Evolutionary conservation across 129 eudicot species (phyloP), one percentile per base, ranked within the genome.

Genomic region (Arctium minus): DNA sequence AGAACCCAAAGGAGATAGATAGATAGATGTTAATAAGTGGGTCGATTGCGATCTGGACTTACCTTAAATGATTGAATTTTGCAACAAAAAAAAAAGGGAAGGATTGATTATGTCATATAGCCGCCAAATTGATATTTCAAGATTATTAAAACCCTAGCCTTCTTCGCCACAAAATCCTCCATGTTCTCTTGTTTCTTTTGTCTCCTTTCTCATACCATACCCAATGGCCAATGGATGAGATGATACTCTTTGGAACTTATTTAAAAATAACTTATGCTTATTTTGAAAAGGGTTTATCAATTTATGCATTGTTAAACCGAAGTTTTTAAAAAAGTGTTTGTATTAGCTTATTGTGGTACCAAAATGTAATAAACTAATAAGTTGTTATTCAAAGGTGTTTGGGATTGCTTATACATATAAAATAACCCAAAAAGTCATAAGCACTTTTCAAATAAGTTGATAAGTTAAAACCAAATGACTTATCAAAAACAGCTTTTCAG

Each of bases 131-230:
- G 81, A 69, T 32, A 40, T 46, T 69, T 76, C 37, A 37, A 3
- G 62, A 29, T 69, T 30, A 77, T 77, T 83, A 83, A 77, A 77
- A 83, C 86, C 86, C 86, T 83, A 83, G 73, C 2, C 29, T 76
- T 83, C 10, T 22, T 67, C 56, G 85, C 40, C 85, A 40, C 29
- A 68, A 33, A 75, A 82, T 67, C 39, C 69, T 46, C 81, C 50
- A 60, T 73, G 77, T 44, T 80, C 70, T 29, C 18, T 38, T 78
- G 56, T 80, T 33, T 78, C 7, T 56, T 17, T 60, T 60, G 68
- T 60, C 68, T 60, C 29, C 2, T 78, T 36, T 62, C 35, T 22
- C 40, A 1, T 22, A 18, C 32, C 40, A 1, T 22, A 18, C 32
- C 33, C 71, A 67, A 67, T 67, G 71, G 71, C 33, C 71, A 67